A percentile compares a stretch with the other conserved stretches of the same genome.
phyloP scores from a whole-genome alignment of 2,329 filamentous ascomycete species.

The Paraphaeosphaeria sporulosa region DNA sequence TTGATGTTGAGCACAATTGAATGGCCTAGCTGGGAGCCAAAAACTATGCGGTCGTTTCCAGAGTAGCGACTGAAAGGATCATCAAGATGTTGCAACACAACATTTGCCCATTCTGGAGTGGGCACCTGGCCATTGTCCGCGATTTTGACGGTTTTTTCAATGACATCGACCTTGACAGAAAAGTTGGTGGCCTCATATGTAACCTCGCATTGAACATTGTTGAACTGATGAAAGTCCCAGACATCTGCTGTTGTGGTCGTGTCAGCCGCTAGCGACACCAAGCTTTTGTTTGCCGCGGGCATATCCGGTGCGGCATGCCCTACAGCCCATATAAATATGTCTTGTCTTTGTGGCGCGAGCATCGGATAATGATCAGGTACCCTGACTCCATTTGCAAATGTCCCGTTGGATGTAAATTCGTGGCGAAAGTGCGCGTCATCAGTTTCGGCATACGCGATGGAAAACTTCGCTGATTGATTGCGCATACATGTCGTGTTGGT shows the following conservation, averaged over 20 bases:
- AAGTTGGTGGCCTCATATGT: conserved; percentile 4
- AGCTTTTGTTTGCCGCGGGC: conserved; percentile 1
- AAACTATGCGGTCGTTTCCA: conserved; percentile 9
- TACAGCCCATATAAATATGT: conserved; percentile 13
- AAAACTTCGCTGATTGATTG: conserved; percentile 10
- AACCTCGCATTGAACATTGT: conserved; percentile 10
- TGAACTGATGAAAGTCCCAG: conserved; percentile 13
- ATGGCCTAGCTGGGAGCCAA: conserved; percentile 13
- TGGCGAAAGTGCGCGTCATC: conserved; percentile 1
- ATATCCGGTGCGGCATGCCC: not conserved
- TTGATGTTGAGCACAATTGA: conserved; percentile 15
- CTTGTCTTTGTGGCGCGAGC: conserved; percentile 9
- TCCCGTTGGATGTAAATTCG: conserved; percentile 7
- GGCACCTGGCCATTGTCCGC: not conserved
- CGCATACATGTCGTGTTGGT: conserved; percentile 2
- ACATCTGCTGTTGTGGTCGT: not conserved
- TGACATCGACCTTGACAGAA: conserved; percentile 11
- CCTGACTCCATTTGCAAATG: not conserved
- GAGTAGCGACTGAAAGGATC: conserved; percentile 5
- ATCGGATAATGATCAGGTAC: not conserved
- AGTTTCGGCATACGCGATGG: not conserved
- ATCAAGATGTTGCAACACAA: not conserved
- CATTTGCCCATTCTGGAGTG: conserved; percentile 7
- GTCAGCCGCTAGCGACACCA: conserved; percentile 2
- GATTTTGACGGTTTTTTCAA: conserved; percentile 3